Conservation (phyloP, 257 asterid genomes). For the Solanum sitiens region DNA sequence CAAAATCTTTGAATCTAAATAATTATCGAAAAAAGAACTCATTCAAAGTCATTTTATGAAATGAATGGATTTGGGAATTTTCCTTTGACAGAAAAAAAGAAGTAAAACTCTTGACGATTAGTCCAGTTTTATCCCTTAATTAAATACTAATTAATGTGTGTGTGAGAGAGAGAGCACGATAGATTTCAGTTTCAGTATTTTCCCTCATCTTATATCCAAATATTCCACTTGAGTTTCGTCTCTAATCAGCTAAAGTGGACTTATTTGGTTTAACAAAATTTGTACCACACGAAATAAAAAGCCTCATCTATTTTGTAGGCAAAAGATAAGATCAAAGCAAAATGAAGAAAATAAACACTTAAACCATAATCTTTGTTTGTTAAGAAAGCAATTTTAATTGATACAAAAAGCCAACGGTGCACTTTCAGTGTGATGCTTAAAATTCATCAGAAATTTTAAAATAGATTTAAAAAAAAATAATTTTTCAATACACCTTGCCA, state of each 20-base stretch:
- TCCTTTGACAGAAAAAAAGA: neutral
- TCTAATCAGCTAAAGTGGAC: neutral
- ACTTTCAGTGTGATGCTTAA: accelerated
- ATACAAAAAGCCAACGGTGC: neutral
- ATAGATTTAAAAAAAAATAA: neutral
- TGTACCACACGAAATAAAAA: neutral
- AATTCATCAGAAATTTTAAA: neutral
- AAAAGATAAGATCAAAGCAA: neutral
- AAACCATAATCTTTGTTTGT: neutral
- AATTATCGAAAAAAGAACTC: neutral
- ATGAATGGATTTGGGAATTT: neutral
- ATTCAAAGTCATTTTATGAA: neutral
- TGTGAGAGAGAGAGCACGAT: neutral
- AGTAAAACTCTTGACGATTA: neutral
- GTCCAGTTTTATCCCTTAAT: neutral
- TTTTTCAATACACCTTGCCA: too few relatives aligned
- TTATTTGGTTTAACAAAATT: neutral
- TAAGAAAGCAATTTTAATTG: neutral
- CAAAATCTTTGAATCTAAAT: neutral
- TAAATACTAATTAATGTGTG: neutral
- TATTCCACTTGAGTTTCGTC: neutral
- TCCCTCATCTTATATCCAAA: neutral
- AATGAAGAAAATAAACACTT: neutral
- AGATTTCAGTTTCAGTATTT: neutral
- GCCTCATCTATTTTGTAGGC: neutral